Evolutionary conservation across 2,329 filamentous ascomycete genomes (phyloP), one percentile per base, ranked within the genome.

Genomic region (Ploettnerulaceae sp.): DNA sequence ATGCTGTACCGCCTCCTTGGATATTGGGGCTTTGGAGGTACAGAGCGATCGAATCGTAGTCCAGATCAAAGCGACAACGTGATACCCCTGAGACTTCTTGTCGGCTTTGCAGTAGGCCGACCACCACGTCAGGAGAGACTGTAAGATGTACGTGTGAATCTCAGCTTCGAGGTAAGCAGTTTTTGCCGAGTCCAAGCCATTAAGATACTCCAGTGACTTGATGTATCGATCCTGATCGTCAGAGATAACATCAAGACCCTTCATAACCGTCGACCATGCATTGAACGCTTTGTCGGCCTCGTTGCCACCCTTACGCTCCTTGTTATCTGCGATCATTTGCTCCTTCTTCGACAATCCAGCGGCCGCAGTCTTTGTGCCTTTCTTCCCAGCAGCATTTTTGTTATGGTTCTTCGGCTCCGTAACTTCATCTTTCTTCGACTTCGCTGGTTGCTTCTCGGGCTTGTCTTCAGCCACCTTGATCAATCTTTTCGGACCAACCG

Each of bases 51-150:
- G 61, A 17, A 69, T 57, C 3, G 64, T 67, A 32, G 68, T 65
- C 71, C 71, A 76, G 36, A 73, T 68, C 7, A 73, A 59, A 5
- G 71, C 71, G 17, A 69, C 67, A 21, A 74, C 64, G 32, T 69
- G 65, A 38, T 67, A 63, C 6, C 63, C 60, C n/a, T 64, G 57
- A 9, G 38, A 24, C 46, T 64, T 63, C 39, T 59, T 62, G 25
- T 52, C 45, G 46, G 63, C 44, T 52, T 64, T 59, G 45, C 67
- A 69, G 20, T 65, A 64, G 12, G 62, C 55, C 14, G 70, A 66
- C 73, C 74, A 77, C 64, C 73, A 71, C 21, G 64, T 62, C 7
- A 76, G 53, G 3, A 77, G 61, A 28, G 69, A 66, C 48, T 71
- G 72, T 29, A 77, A 60, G 53, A 74, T 69, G 56, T 72, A 77